A percentile compares a stretch with the other conserved stretches of the same genome.
phyloP scores from a whole-genome alignment of 208 protist genomes.

The Novymonas esmeraldas region DNA sequence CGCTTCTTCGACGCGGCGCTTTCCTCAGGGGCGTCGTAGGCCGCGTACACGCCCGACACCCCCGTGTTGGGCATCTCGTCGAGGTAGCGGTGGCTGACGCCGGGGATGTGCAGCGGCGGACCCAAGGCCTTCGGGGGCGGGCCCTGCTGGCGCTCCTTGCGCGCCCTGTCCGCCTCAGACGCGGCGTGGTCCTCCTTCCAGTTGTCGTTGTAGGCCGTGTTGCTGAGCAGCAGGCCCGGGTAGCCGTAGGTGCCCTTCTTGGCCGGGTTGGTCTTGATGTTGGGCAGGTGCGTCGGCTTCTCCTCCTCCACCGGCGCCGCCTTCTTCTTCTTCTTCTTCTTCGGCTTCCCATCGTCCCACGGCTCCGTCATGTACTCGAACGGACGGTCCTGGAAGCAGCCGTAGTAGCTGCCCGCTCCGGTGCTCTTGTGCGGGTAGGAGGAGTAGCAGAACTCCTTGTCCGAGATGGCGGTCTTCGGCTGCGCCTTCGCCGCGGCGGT shows the following conservation, averaged over 20 bases:
- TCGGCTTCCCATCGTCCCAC: conserved; percentile 46
- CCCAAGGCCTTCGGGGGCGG: conserved; percentile 24
- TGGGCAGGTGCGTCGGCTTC: conserved; percentile 49
- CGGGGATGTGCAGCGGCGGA: conserved; percentile 50
- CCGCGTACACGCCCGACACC: conserved; percentile 68
- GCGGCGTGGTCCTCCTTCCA: conserved; percentile 45
- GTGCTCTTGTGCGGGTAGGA: conserved; percentile 78
- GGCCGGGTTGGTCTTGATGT: conserved; percentile 75
- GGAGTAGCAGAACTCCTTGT: conserved; percentile 69
- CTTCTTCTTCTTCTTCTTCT: conserved; percentile 33
- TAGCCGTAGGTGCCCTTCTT: conserved; percentile 90
- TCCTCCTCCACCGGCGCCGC: conserved; percentile 8
- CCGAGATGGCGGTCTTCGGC: conserved; percentile 52
- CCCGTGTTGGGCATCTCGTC: conserved; percentile 81
- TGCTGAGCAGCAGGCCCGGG: conserved; percentile 65
- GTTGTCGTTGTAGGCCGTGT: conserved; percentile 70
- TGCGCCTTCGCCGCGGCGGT: conserved; percentile 27
- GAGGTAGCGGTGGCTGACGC: conserved; percentile 63
- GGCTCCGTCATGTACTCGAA: conserved; percentile 81
- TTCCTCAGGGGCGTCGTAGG: conserved; percentile 31
- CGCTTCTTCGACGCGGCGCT: conserved; percentile 37
- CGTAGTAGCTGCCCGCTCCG: conserved; percentile 84
- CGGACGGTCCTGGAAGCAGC: conserved; percentile 78
- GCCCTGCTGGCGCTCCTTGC: conserved; percentile 21
- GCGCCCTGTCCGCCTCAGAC: conserved; percentile 16